Evolutionary conservation across 805 yeast genomes (phyloP).

Genomic region (Ogataea naganishii): DNA sequence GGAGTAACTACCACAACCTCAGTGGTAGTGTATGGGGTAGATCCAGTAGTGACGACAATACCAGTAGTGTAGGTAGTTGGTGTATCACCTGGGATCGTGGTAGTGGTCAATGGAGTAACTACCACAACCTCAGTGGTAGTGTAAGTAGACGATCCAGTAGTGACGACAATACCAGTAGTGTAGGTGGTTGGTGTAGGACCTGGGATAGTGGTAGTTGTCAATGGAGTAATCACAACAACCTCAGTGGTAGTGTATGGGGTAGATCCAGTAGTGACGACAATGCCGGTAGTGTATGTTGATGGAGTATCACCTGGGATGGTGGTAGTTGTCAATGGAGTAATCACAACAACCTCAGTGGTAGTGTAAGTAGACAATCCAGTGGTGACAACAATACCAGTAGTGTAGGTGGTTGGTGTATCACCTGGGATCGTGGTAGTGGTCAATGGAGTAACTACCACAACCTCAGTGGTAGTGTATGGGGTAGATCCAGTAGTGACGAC

Average conservation of each 20-base stretch:
- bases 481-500: not conserved
- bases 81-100: not conserved
- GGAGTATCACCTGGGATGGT: not conserved
- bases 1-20: constrained; percentile 1
- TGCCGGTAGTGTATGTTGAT: not conserved
- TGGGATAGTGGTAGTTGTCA: not conserved
- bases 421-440: constrained; percentile 1
- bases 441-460: constrained; percentile 1
- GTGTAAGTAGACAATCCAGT: not conserved
- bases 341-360: not conserved
- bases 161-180: not conserved
- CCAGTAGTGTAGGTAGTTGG: not conserved
- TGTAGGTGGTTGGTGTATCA: not conserved
- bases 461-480: not conserved
- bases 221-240: constrained; percentile 1
- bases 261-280: not conserved
- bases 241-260: not conserved
- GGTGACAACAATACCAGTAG: not conserved
- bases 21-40: not conserved
- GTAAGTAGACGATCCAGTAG: not conserved
- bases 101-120: not conserved
- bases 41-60: not conserved
- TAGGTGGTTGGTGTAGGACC: not conserved
- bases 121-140: not conserved
- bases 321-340: not conserved